phyloP scores from a whole-genome alignment of 2,329 filamentous ascomycete genomes.

The Pyrenochaeta sp. region DNA sequence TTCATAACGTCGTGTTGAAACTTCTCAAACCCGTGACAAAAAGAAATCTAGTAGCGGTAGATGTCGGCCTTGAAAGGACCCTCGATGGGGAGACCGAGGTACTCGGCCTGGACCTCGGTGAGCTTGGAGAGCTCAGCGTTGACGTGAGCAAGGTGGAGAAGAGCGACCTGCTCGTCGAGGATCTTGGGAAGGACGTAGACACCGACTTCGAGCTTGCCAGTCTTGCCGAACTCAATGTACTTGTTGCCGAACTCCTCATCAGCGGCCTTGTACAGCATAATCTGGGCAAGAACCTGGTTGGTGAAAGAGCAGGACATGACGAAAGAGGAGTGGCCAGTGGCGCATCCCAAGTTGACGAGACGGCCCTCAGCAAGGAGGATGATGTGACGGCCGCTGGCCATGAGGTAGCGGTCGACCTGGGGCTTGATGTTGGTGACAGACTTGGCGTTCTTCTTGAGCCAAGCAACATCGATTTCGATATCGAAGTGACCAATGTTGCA shows the following conservation, averaged over 20 bases:
- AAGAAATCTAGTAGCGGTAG: conserved; percentile 62
- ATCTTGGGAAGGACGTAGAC: conserved; percentile 99
- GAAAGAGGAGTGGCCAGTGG: conserved; percentile 98
- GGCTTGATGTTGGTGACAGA: conserved; percentile 99
- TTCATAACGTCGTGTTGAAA: conserved; percentile 68
- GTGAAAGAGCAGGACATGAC: conserved; percentile 99
- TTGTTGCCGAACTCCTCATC: conserved; percentile 89
- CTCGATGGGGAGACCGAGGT: conserved; percentile 83
- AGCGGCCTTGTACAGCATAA: conserved; percentile 93
- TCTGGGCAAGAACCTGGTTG: conserved; percentile 99
- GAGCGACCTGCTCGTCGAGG: conserved; percentile 97
- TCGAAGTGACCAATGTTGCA: conserved; percentile 99
- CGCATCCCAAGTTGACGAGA: conserved; percentile 99
- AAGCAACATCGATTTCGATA: conserved; percentile 99
- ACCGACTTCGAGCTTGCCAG: conserved; percentile 85
- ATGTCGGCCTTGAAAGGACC: conserved; percentile 97
- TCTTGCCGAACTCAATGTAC: conserved; percentile 95
- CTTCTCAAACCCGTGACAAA: conserved; percentile 33
- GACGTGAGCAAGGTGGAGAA: conserved; percentile 90
- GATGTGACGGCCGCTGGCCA: conserved; percentile 94
- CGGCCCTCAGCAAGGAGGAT: conserved; percentile 98
- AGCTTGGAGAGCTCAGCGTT: conserved; percentile 93
- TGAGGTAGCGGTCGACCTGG: conserved; percentile 97
- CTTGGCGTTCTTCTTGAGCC: conserved; percentile 96
- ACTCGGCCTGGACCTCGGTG: conserved; percentile 87